Base-by-base conservation (phyloP, 2,329 filamentous ascomycete genomes). In the Fusarium chuoi region DNA sequence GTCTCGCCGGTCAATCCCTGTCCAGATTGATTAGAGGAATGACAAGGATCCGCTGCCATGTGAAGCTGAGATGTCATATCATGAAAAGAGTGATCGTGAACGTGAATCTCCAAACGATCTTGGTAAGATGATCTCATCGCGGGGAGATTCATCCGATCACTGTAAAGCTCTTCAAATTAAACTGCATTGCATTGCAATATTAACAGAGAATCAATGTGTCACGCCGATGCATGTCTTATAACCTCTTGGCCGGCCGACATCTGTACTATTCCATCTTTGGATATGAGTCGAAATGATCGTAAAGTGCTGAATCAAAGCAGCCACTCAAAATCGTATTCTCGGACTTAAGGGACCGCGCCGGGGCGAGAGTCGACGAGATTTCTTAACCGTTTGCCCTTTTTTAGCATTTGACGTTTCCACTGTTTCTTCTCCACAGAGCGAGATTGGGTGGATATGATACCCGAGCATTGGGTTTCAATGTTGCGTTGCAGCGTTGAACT, bases 391-490 rank as follows among this genome's bases (percentile, higher is more conserved):
- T 38, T 68, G 64, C 15, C 51, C 51, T 44, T 33, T 36, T 45
- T 67, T 63, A 51, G 41, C 33, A 52, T 55, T 49, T 30, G 36
- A 20, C 12, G 54, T 49, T 63, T 44, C 65, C 64, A 56, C 49
- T 55, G 22, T 44, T 28, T 49, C 46, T 24, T 10, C 51, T 69
- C 55, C 65, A 69, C 65, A 48, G 26, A 38, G 41, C 42, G 65
- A 69, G 66, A 69, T 69, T 69, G 65, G n/a, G 64, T 69, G 66
- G 66, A 44, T 69, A 45, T 65, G 58, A 70, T 70, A 70, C 17
- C 35, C 67, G 35, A 54, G 45, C 18, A 7, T 57, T 70, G 64
- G 57, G 65, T 64, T 57, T 48, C 56, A 54, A 69, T 30, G 22
- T 61, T 44, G 51, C 30, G 49, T 62, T 61, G 58, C 51, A 62